Evolutionary conservation across 2,329 filamentous ascomycete species (phyloP).

Genomic region (Aulographum hederae): DNA sequence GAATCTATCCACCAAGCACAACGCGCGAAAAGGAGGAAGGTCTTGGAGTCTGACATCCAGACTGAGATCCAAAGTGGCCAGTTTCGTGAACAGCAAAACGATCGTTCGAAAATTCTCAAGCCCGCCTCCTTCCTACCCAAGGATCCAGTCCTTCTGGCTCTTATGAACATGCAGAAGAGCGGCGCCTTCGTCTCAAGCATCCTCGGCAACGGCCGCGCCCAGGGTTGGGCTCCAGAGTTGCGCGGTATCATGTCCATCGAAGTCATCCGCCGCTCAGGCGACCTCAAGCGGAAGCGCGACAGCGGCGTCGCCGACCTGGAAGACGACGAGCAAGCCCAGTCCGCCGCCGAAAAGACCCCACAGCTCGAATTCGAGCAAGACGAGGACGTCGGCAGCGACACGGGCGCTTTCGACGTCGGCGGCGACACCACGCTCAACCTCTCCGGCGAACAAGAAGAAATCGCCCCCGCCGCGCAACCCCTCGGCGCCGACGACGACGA

Average conservation of each 20-base stretch:
- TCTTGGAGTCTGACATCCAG: slow-evolving; percentile 64
- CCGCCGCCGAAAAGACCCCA: slow-evolving; percentile 41
- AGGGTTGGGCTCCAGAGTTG: slow-evolving; percentile 80
- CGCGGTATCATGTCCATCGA: slow-evolving; percentile 83
- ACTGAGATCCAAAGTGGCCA: slow-evolving; percentile 60
- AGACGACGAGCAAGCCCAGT: slow-evolving; percentile 33
- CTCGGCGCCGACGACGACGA: slow-evolving; percentile 12
- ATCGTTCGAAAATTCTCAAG: slow-evolving; percentile 73
- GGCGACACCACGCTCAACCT: slow-evolving; percentile 12
- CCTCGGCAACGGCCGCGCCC: slow-evolving; percentile 60
- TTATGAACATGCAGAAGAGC: slow-evolving; percentile 82
- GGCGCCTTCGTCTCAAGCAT: slow-evolving; percentile 80
- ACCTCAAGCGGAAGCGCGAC: slow-evolving; percentile 87
- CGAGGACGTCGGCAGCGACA: slow-evolving; percentile 27
- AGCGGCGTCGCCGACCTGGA: slow-evolving; percentile 68
- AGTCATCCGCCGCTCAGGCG: slow-evolving; percentile 54
- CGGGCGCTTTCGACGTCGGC: slow-evolving; percentile 22
- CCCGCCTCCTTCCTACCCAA: slow-evolving; percentile 67
- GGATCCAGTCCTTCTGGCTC: slow-evolving; percentile 67
- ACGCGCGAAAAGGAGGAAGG: slow-evolving; percentile 60
- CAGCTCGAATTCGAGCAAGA: slow-evolving; percentile 38
- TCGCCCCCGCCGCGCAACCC: slow-evolving; percentile 7
- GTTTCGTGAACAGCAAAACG: slow-evolving; percentile 72
- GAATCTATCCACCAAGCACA: slow-evolving; percentile 46
- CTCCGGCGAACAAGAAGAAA: slow-evolving; percentile 15